A percentile compares a stretch with the other conserved stretches of the same genome.
These are phyloP conservation scores for Cynara cardunculus DNA, from an alignment of 129 eudicot species.

Conservation along the genomic window DNA sequence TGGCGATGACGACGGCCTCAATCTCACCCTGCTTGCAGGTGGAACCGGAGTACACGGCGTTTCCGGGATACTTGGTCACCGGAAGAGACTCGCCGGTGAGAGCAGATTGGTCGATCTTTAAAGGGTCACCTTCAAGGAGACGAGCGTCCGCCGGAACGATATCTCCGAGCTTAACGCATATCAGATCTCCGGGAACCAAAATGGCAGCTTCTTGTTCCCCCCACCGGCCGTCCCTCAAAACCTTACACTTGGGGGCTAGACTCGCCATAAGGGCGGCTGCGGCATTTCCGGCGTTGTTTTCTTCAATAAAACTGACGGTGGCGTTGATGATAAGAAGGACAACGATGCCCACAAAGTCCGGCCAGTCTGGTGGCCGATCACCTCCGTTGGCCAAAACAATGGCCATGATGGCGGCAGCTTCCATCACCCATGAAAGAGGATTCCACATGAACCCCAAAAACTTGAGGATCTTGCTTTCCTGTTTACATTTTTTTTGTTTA, in stretches of 20 bases:
- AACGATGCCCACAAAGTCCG: conserved; percentile 72
- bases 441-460: conserved; percentile 93
- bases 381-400: conserved; percentile 82
- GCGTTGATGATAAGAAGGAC: conserved; percentile 70
- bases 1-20: conserved; percentile 83
- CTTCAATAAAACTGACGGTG: conserved; percentile 80
- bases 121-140: conserved; percentile 77
- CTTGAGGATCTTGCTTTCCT: conserved; percentile 71
- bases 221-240: conserved; percentile 75
- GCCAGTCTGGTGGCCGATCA: conserved; percentile 82
- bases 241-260: conserved; percentile 87
- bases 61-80: conserved; percentile 64
- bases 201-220: conserved; percentile 72
- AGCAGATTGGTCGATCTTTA: conserved; percentile 74
- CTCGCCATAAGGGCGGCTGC: conserved; percentile 93
- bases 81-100: conserved; percentile 74
- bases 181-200: conserved; percentile 78
- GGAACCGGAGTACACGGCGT: conserved; percentile 78
- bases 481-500: not conserved
- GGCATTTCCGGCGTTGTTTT: conserved; percentile 88
- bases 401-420: conserved; percentile 83
- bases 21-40: conserved; percentile 88
- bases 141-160: conserved; percentile 88
- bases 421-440: conserved; percentile 97
- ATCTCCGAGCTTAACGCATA: conserved; percentile 77